Percentiles rank a stretch among this genome's conserved stretches.
These are phyloP conservation scores for Silene uniflora DNA, from an alignment of 148 eudicot species.

Conservation along the genomic window DNA sequence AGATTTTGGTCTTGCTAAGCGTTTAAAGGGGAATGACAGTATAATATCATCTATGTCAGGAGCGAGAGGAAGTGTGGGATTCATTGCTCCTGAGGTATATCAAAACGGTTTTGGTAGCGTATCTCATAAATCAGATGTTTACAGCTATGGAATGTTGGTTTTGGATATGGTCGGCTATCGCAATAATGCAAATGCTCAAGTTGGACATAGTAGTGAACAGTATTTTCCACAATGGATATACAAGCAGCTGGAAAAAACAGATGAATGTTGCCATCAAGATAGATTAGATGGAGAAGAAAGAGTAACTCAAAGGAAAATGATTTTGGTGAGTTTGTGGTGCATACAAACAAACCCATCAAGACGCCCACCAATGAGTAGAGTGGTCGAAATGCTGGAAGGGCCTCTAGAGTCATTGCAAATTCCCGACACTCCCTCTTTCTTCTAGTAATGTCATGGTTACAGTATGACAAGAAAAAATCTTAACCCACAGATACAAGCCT, in stretches of 20 bases:
- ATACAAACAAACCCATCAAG: slow-evolving; percentile 33
- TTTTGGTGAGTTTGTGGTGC: slow-evolving; percentile 44
- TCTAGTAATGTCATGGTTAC: neutral
- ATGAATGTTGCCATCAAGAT: neutral
- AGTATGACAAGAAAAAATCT: too few species aligned
- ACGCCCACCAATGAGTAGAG: slow-evolving; percentile 32
- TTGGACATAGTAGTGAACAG: neutral
- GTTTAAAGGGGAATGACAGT: slow-evolving; percentile 16
- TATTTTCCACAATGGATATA: slow-evolving; percentile 29
- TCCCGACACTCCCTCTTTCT: slow-evolving; percentile 30
- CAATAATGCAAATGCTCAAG: neutral
- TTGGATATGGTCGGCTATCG: slow-evolving; percentile 23
- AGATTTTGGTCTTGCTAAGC: slow-evolving; percentile 33
- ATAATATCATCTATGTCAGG: slow-evolving; percentile 19
- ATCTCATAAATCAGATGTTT: slow-evolving; percentile 25
- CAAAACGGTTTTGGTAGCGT: slow-evolving; percentile 7
- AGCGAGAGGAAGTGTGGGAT: slow-evolving; percentile 30
- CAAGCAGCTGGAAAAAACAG: slow-evolving; percentile 17
- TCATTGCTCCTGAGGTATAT: slow-evolving; percentile 27
- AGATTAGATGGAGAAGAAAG: slow-evolving; percentile 18
- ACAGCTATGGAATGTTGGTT: slow-evolving; percentile 39
- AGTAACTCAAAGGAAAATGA: slow-evolving; percentile 30
- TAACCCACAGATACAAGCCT: too few species aligned
- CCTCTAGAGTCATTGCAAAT: slow-evolving; percentile 24
- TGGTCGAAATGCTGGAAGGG: slow-evolving; percentile 41